Base-by-base conservation (phyloP, 257 asterid genomes). In the Striga asiatica region DNA sequence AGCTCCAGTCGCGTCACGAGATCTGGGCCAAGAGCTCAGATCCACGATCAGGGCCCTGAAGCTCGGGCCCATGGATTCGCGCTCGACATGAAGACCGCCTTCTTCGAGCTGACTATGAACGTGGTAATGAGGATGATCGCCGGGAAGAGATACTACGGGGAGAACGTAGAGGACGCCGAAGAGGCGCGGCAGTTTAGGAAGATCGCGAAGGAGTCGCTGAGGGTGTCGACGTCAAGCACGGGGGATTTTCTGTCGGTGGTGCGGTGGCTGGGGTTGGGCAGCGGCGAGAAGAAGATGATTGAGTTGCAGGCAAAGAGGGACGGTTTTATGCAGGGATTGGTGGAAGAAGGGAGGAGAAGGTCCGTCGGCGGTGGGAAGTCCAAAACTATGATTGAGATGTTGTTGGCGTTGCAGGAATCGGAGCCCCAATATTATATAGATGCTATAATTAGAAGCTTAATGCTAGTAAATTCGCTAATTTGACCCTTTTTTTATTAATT, bases 221-320 rank as follows among this genome's bases (percentile, higher is more conserved):
- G 55, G 74, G 58, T 72, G n/a, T n/a, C 35, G 60, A 67, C 50
- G 2, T 71, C 80, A 4, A 70, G 59, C 17, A 63, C 58, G 2
- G 71, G 54, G 0, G 76, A 74, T 50, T 60, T 67, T 24, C 2
- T 74, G 74, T 76, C 80, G 16, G 42, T 70, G 42, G 18, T 60
- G 69, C 10, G 68, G 46, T 66, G 74, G 77, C 42, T 74, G 19
- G 69, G 80, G 16, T 58, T 66, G 17, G 38, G 41, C 16, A 35
- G 22, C 20, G 21, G 2, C 3, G 76, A 70, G 68, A 56, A 50
- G 9, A 66, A 60, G 64, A 14, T 74, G 62, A 24, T 38, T 3
- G 10, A 6, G 9, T 29, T 74, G 39, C 76, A 74, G 37, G 69
- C 42, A 24, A 70, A 64, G 58, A 34, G 80, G 13, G 80, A 74